Conservation (phyloP, 2,329 filamentous ascomycete species). For the Fusarium duplospermum region DNA sequence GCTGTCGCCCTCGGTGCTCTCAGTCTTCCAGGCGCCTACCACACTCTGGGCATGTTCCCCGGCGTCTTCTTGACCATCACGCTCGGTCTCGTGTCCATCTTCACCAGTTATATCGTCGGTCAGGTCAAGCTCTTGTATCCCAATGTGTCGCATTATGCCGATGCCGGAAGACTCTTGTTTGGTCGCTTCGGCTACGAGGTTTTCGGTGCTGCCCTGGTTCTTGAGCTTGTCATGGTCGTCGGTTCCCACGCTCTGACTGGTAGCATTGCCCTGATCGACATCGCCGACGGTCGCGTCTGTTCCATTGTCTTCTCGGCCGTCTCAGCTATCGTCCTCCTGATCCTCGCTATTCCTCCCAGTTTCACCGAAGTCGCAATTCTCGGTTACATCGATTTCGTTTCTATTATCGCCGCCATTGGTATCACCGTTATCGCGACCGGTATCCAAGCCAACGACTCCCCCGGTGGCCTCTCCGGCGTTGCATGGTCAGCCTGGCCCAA, state of each 20-base stretch:
- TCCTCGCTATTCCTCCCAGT: conserved; percentile 60
- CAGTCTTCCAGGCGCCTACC: conserved; percentile 63
- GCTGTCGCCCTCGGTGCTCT: conserved; percentile 34
- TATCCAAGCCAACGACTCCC: conserved; percentile 50
- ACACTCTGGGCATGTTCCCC: conserved; percentile 64
- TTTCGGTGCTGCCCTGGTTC: conserved; percentile 68
- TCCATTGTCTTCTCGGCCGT: conserved; percentile 54
- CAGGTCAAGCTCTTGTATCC: conserved; percentile 63
- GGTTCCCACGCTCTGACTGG: conserved; percentile 79
- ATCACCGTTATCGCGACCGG: conserved; percentile 75
- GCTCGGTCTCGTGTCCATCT: conserved; percentile 59
- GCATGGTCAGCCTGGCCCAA: conserved; percentile 60
- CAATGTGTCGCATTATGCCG: conserved; percentile 56
- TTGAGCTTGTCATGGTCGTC: conserved; percentile 78
- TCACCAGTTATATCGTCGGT: conserved; percentile 59
- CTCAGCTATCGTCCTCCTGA: conserved; percentile 58
- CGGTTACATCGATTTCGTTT: conserved; percentile 62
- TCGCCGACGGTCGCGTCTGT: conserved; percentile 64
- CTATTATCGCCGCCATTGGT: conserved; percentile 64
- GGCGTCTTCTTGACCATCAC: conserved; percentile 57
- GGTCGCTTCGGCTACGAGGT: conserved; percentile 72
- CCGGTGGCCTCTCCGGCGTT: conserved; percentile 48
- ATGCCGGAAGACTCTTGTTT: conserved; percentile 65
- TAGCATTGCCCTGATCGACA: conserved; percentile 73
- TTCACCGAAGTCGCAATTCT: conserved; percentile 50